Conservation (phyloP, 345 rosid genomes). For the Gossypium longicalyx region DNA sequence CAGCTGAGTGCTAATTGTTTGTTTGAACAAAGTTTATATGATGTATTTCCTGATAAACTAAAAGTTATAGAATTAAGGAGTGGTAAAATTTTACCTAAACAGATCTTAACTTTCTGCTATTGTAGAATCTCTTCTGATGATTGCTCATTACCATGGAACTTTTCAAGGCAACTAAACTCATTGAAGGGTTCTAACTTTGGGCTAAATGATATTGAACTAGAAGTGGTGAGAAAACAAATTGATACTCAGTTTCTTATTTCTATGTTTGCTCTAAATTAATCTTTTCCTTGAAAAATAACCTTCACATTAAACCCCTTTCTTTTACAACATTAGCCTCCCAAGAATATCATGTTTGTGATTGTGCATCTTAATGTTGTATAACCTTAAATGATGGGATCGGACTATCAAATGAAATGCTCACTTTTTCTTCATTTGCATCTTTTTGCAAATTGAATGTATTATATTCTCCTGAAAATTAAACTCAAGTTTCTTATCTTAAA, state of each 20-base stretch:
- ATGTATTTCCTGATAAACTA: not conserved
- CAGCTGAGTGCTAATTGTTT: not conserved
- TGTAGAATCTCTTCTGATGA: constrained; percentile 31
- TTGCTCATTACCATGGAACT: constrained; percentile 39
- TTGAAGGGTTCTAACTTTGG: constrained; percentile 25
- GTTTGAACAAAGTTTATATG: not conserved
- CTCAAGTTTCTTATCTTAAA: constrained; percentile 1
- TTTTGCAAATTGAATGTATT: not conserved
- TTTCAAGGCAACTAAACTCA: constrained; percentile 29
- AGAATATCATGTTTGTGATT: not conserved
- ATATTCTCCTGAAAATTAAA: not conserved
- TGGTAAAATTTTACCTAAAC: not conserved
- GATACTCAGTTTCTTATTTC: not conserved
- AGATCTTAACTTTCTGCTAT: constrained; percentile 13
- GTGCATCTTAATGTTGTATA: not conserved
- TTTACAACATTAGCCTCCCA: not conserved
- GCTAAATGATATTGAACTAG: constrained; percentile 37
- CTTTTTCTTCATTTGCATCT: not conserved
- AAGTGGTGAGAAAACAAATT: constrained; percentile 42
- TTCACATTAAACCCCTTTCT: not conserved
- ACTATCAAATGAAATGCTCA: not conserved
- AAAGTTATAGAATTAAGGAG: not conserved
- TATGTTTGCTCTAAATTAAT: not conserved
- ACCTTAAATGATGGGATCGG: not conserved
- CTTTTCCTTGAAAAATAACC: not conserved